Evolutionary conservation across 169 alveolate genomes (phyloP).

Genomic region (Babesia caballi): DNA sequence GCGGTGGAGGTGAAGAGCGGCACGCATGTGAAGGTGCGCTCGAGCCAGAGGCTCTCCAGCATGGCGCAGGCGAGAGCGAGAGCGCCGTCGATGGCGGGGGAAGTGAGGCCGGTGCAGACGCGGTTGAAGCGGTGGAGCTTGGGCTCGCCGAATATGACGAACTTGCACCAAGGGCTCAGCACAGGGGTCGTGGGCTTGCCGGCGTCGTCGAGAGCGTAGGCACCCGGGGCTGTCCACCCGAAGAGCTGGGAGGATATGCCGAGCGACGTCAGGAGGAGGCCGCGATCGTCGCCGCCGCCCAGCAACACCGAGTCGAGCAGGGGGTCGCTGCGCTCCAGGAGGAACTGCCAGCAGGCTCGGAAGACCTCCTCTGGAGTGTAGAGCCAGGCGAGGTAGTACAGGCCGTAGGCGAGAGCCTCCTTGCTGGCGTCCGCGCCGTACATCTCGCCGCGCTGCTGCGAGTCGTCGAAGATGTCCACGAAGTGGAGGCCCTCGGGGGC

Average conservation of each 20-base stretch:
- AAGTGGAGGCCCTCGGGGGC: neutral
- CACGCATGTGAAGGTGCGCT: constrained; percentile 17
- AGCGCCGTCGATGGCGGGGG: constrained; percentile 49
- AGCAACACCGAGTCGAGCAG: neutral
- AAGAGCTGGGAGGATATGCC: constrained; percentile 45
- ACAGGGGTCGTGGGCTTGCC: constrained; percentile 47
- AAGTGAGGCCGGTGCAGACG: constrained; percentile 22
- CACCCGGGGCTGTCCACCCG: constrained; percentile 58
- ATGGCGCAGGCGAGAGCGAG: constrained; percentile 12
- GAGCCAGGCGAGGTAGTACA: constrained; percentile 59
- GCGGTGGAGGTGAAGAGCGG: constrained; percentile 12
- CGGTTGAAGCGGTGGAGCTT: constrained; percentile 11
- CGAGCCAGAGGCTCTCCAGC: constrained; percentile 41
- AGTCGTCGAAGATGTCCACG: constrained; percentile 33
- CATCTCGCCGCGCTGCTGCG: neutral
- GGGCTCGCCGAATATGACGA: constrained; percentile 26
- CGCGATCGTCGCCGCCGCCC: neutral
- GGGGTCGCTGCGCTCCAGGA: neutral
- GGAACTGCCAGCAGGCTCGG: constrained; percentile 25
- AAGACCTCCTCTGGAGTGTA: constrained; percentile 51
- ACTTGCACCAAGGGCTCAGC: constrained; percentile 62
- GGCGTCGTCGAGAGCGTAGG: constrained; percentile 30
- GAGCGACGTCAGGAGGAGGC: constrained; percentile 14
- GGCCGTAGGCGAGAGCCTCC: constrained; percentile 28
- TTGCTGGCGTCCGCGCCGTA: constrained; percentile 6